A percentile compares a stretch with the other conserved stretches of the same genome.
Evolutionary conservation across 495 filamentous ascomycete species (phyloP).

Genomic region (Penicillium turbatum): DNA sequence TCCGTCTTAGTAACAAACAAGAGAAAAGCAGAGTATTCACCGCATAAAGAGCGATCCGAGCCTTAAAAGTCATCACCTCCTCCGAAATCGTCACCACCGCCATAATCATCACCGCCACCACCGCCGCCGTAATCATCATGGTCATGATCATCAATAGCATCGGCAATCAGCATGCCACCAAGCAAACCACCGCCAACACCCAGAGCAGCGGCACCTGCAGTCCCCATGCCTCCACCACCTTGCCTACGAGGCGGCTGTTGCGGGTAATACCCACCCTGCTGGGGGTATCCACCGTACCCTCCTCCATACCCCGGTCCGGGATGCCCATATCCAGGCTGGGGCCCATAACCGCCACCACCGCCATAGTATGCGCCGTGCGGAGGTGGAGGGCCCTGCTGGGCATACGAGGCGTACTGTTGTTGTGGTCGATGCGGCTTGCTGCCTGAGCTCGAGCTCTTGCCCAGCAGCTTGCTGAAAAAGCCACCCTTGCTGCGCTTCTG

Average conservation of each 20-base stretch:
- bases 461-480: slow-evolving; percentile 50
- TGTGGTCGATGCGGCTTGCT: slow-evolving; percentile 17
- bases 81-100: slow-evolving; percentile 41
- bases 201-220: slow-evolving; percentile 65
- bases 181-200: slow-evolving; percentile 74
- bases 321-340: slow-evolving; percentile 38
- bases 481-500: slow-evolving; percentile 36
- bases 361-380: slow-evolving; percentile 21
- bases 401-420: slow-evolving; percentile 28
- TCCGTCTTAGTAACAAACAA: slow-evolving; percentile 1
- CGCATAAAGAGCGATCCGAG: background rate
- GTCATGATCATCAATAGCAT: slow-evolving; percentile 51
- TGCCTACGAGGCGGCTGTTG: slow-evolving; percentile 30
- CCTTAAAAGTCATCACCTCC: slow-evolving; percentile 56
- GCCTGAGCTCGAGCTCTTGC: slow-evolving; percentile 32
- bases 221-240: slow-evolving; percentile 54
- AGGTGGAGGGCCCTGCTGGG: slow-evolving; percentile 21
- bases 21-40: background rate
- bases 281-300: slow-evolving; percentile 35
- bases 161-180: slow-evolving; percentile 63
- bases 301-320: slow-evolving; percentile 34
- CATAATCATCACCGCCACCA: slow-evolving; percentile 40
- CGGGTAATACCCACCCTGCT: slow-evolving; percentile 42
- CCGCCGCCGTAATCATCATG: slow-evolving; percentile 41
- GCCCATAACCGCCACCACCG: slow-evolving; percentile 29